These are phyloP conservation scores for Rhinocladiella mackenziei DNA, from an alignment of 2,329 filamentous ascomycete species.

Conservation along the genomic window DNA sequence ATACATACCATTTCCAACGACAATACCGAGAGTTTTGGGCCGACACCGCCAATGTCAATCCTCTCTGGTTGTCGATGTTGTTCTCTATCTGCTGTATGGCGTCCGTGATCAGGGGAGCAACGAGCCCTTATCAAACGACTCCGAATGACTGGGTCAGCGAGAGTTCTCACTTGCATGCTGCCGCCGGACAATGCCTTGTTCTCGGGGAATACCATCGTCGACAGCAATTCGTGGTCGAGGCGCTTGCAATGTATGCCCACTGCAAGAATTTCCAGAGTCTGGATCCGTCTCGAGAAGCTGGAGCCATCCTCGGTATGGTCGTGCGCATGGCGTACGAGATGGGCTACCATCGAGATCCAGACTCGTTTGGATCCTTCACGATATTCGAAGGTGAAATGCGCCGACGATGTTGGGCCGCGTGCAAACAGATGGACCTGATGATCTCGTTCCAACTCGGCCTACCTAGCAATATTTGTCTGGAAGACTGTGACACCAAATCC, in stretches of 20 bases:
- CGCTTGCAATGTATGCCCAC: constrained; percentile 43
- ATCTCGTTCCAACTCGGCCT: constrained; percentile 62
- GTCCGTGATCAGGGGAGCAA: constrained; percentile 5
- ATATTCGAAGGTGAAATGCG: constrained; percentile 55
- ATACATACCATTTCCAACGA: constrained; percentile 18
- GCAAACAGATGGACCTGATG: constrained; percentile 56
- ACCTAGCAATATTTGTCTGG: constrained; percentile 57
- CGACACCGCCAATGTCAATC: constrained; percentile 43
- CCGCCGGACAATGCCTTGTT: constrained; percentile 51
- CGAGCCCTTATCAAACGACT: constrained; percentile 34
- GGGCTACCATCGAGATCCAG: constrained; percentile 55
- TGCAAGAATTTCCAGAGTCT: constrained; percentile 50
- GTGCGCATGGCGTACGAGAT: constrained; percentile 59
- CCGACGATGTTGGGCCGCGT: constrained; percentile 39
- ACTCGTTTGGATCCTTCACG: constrained; percentile 37
- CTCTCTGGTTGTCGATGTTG: constrained; percentile 51
- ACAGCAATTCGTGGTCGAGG: constrained; percentile 25
- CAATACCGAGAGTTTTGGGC: constrained; percentile 53
- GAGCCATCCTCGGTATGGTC: constrained; percentile 53
- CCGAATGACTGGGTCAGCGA: constrained; percentile 44
- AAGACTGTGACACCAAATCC: constrained; percentile 57
- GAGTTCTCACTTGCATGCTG: constrained; percentile 33
- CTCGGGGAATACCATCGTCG: constrained; percentile 40
- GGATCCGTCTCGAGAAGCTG: constrained; percentile 52
- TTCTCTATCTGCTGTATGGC: constrained; percentile 47